Base-by-base conservation (phyloP, 768 basidiomycete genomes). In the Lentinula raphanica region DNA sequence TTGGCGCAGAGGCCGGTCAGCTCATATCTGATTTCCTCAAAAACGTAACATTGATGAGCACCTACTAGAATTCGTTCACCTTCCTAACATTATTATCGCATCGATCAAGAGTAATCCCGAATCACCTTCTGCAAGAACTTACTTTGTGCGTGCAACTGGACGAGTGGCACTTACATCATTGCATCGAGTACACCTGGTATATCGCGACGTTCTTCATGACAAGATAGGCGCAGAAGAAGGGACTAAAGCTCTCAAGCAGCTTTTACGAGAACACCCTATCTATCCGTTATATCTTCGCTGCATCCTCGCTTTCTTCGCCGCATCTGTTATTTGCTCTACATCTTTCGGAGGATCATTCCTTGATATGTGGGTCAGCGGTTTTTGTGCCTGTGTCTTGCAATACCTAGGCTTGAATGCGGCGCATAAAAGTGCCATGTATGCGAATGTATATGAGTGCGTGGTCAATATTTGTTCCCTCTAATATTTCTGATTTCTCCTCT, bases 381-480 rank as follows among this genome's bases (percentile, higher is more conserved):
- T 76, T 0, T 88, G 84, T 55, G 86, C 86, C 9, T 81, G 81
- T 58, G 68, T 85, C 50, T 74, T 95, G 50, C 88, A 91, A 65
- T 92, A 88, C 68, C 77, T 94, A 44, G 90, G 92, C 36, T 74
- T 94, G 49, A 87, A 86, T 65, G 85, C 90, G 8, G 92, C 93
- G 3, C 82, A 86, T 63, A 92, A 90, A 72, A 94, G 88, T 64
- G 81, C 90, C 1, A 88, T 92, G 74, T 95, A 94, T 71, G 92
- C 92, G n/a, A 95, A 93, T 65, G 92, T 95, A 58, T 96, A 94
- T 66, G 94, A 96, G 94, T 94, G 68, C 23, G 5, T 31, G 45
- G 36, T 36, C 38, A 51, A 49, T 51, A 6, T 2, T 23, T 11
- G 23, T 56, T 23, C 40, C 28, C 54, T 29, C 27, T 42, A 32